Base-by-base conservation (phyloP, 108 stramenopile genomes). In the Stephanodiscus minutulus region DNA sequence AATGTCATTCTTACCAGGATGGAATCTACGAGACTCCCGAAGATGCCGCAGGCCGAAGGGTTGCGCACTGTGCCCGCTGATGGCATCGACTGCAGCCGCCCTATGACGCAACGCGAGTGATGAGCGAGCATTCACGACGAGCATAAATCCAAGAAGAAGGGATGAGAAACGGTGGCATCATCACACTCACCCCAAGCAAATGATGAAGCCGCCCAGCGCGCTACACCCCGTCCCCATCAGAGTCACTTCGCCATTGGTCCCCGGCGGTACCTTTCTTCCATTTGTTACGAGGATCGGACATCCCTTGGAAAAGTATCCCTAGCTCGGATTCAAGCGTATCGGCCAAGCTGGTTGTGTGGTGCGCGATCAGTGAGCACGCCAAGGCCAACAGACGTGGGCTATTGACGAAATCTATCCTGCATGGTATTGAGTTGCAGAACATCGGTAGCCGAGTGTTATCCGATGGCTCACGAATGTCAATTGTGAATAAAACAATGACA, bases 321-420 rank as follows among this genome's bases (percentile, higher is more conserved):
- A 95, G 61, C 64, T 95, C 94, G 15, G 88, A 88, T 39, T 91
- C 90, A 66, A 90, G 72, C 0, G 94, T 92, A 69, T 95, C 94
- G 7, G 83, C 94, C 62, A 90, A 63, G 54, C 84, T 88, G 13
- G 88, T 89, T 15, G 91, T 86, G 69, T 95, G 90, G 57, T 92
- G 94, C 0, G 89, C 87, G 10, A 92, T 39, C 24, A 91, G 73
- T 9, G 79, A 89, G 60, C 88, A 90, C 3, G 90, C 65, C 27
- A 95, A 66, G 7, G 56, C 66, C 2, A 86, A 81, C 54, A 79
- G 64, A 10, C 85, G 31, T 7, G 76, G 36, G 22, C 15, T 11
- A 21, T 52, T 47, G 12, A 12, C 49, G 33, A 83, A 83, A 36
- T 78, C 39, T 48, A 13, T 47, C 31, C 43, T n/a, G n/a, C n/a